A percentile compares a stretch with the other conserved stretches of the same genome.
Conservation (phyloP, 106 monocot genomes). For the Dendrobium chrysotoxum region DNA sequence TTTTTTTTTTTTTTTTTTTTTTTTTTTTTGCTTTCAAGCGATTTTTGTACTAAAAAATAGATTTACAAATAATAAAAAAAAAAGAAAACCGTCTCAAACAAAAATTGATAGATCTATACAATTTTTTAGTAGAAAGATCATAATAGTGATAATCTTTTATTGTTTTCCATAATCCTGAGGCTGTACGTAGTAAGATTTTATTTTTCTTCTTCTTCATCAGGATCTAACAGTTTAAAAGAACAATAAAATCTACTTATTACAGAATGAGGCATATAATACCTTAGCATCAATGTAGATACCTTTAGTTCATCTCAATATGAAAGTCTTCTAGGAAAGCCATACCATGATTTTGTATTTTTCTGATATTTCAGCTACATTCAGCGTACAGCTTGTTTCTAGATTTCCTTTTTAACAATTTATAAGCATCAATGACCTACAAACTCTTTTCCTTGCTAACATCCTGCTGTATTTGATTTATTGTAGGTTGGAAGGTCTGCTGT, state of each 20-base stretch:
- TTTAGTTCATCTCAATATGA: too few species aligned
- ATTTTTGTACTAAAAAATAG: too few species aligned
- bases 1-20: too few species aligned
- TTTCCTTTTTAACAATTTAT: background rate
- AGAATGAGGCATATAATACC: background rate
- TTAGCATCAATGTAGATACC: background rate
- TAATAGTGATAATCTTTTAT: too few species aligned
- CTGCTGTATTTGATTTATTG: background rate
- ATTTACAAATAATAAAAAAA: too few species aligned
- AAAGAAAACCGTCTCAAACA: too few species aligned
- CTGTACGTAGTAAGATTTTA: conserved; percentile 61
- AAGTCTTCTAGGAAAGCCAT: background rate
- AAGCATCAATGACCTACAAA: too few species aligned
- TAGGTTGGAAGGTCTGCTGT: conserved; percentile 71
- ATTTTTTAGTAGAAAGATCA: too few species aligned
- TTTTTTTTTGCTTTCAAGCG: too few species aligned
- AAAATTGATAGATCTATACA: too few species aligned
- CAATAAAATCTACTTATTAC: background rate
- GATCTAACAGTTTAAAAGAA: background rate
- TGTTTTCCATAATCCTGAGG: conserved; percentile 51
- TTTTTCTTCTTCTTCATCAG: background rate
- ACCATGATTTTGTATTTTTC: background rate
- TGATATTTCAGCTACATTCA: background rate
- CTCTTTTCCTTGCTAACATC: background rate
- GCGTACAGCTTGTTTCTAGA: background rate